Evolutionary conservation across 2,329 filamentous ascomycete genomes (phyloP).

Genomic region (Thelonectria rubi): DNA sequence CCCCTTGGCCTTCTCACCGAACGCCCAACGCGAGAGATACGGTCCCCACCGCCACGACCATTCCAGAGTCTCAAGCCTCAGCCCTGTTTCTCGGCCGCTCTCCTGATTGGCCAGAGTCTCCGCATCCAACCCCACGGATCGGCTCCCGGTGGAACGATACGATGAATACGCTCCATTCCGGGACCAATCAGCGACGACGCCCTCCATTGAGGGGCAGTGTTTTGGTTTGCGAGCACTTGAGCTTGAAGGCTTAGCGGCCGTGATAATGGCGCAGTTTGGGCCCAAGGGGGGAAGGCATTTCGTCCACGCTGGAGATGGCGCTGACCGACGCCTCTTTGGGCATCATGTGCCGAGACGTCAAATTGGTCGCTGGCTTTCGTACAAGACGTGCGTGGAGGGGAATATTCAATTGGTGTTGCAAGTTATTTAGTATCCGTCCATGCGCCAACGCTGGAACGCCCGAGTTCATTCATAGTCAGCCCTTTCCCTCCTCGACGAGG

Average conservation of each 20-base stretch:
- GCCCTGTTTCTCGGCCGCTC: slow-evolving; percentile 14
- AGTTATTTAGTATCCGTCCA: neutral
- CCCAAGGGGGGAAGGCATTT: too few species aligned
- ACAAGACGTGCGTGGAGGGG: too few species aligned
- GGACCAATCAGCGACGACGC: slow-evolving; percentile 23
- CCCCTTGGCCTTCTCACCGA: too few species aligned
- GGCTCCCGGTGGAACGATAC: slow-evolving; percentile 36
- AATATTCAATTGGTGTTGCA: neutral
- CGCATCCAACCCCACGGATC: slow-evolving; percentile 11
- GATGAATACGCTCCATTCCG: slow-evolving; percentile 41
- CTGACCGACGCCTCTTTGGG: too few species aligned
- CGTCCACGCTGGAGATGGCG: too few species aligned
- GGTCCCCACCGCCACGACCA: slow-evolving; percentile 2
- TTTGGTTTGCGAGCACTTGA: too few species aligned
- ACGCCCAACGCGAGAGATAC: neutral
- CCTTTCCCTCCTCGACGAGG: neutral
- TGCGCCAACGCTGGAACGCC: slow-evolving; percentile 2
- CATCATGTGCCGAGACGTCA: too few species aligned
- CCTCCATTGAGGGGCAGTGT: too few species aligned
- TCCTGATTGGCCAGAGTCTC: slow-evolving; percentile 25
- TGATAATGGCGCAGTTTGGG: too few species aligned
- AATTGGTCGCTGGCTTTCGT: too few species aligned
- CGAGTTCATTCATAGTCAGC: neutral
- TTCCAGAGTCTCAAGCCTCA: slow-evolving; percentile 13
- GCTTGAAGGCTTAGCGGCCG: too few species aligned